Conservation (phyloP, 78 protist genomes). For the Creolimax fragrantissima region DNA sequence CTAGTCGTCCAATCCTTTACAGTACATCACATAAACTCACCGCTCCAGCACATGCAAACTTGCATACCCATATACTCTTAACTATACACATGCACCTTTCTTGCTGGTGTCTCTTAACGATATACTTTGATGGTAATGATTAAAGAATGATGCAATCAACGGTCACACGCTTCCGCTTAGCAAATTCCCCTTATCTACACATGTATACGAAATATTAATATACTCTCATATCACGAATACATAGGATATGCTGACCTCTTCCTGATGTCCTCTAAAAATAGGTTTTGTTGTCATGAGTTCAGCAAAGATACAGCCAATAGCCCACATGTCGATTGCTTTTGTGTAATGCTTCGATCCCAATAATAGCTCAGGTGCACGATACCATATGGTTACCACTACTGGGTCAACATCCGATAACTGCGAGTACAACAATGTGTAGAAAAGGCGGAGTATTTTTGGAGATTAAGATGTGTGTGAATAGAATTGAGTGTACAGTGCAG, state of each 20-base stretch:
- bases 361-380: conserved; percentile 84
- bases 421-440: background rate
- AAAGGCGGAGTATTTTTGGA: too few species aligned
- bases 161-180: background rate
- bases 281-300: conserved; percentile 61
- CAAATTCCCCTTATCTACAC: background rate
- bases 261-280: conserved; percentile 61
- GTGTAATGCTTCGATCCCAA: conserved; percentile 81
- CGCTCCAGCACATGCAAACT: too few species aligned
- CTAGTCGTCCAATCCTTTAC: too few species aligned
- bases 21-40: too few species aligned
- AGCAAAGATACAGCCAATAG: conserved; percentile 77
- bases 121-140: background rate
- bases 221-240: background rate
- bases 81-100: background rate
- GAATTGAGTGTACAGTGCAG: too few species aligned
- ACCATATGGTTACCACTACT: conserved; percentile 88
- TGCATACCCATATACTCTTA: background rate
- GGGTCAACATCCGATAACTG: conserved; percentile 10
- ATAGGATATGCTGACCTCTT: background rate
- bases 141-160: background rate
- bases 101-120: background rate
- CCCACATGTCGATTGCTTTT: conserved; percentile 77
- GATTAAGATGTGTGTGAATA: too few species aligned
- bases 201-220: background rate